phyloP scores from a whole-genome alignment of 2,329 filamentous ascomycete genomes.

The Aureobasidium sp. region DNA sequence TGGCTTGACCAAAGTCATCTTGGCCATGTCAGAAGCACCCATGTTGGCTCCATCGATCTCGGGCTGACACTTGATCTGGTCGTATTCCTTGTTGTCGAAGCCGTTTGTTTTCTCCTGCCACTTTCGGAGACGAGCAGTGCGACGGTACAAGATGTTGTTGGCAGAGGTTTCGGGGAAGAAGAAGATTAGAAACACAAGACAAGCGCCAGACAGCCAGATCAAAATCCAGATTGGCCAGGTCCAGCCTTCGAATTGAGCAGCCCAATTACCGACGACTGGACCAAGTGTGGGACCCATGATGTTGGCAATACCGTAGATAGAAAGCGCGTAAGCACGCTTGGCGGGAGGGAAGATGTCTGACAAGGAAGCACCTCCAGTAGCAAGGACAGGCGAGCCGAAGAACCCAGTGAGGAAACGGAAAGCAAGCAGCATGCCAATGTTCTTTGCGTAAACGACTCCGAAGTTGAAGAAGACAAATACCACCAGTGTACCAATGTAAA shows the following conservation, averaged over 20 bases:
- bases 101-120: conserved; percentile 36
- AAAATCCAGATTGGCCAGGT: conserved; percentile 37
- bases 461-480: conserved; percentile 46
- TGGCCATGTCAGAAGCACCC: conserved; percentile 32
- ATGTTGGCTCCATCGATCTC: conserved; percentile 34
- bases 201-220: conserved; percentile 35
- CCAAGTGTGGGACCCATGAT: conserved; percentile 37
- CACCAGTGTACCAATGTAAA: conserved; percentile 43
- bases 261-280: conserved; percentile 37
- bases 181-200: conserved; percentile 34
- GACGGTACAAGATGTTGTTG: conserved; percentile 36
- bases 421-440: conserved; percentile 46
- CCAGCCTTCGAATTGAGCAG: conserved; percentile 33
- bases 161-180: conserved; percentile 35
- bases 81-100: conserved; percentile 22
- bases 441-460: conserved; percentile 33
- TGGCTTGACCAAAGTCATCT: conserved; percentile 37
- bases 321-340: conserved; percentile 35
- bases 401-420: conserved; percentile 49
- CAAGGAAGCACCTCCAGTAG: conserved; percentile 41
- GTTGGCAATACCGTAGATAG: conserved; percentile 36
- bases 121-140: conserved; percentile 31
- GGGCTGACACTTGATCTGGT: conserved; percentile 35
- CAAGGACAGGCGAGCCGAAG: conserved; percentile 41
- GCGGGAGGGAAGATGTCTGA: conserved; percentile 37